These are phyloP conservation scores for Saccharomyces cerevisiae DNA, from an alignment of 805 yeast genomes.

Conservation along the genomic window DNA sequence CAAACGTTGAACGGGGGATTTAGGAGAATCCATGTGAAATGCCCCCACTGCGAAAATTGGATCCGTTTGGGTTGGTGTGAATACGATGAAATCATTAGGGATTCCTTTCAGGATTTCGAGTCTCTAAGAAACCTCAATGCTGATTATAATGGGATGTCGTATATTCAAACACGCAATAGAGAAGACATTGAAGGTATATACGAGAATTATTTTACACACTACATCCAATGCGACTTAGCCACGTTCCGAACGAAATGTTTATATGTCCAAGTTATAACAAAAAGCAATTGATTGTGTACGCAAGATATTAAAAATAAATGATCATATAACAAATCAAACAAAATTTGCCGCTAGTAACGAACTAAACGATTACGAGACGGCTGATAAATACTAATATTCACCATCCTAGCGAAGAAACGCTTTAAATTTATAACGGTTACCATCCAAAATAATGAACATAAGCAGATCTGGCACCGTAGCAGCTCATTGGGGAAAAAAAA, in stretches of 20 bases:
- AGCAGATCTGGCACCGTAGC: too few species aligned
- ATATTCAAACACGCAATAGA: constrained; percentile 9
- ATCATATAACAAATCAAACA: neutral
- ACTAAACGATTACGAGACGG: too few species aligned
- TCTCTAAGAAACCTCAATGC: constrained; percentile 9
- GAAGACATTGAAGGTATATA: constrained; percentile 13
- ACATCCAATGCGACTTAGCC: constrained; percentile 8
- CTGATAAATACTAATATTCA: too few species aligned
- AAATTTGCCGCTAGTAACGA: neutral
- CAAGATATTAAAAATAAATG: neutral
- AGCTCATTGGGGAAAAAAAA: neutral
- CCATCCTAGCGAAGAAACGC: too few species aligned
- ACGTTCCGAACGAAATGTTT: constrained; percentile 5
- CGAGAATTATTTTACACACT: constrained; percentile 17
- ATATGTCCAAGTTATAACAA: constrained; percentile 2
- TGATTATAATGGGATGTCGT: constrained; percentile 7
- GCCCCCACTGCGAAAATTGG: constrained; percentile 14
- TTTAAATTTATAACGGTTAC: too few species aligned
- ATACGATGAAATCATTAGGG: constrained; percentile 12
- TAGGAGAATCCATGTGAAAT: constrained; percentile 13
- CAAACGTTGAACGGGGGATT: constrained; percentile 9
- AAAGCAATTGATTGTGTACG: neutral
- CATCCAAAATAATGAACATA: too few species aligned
- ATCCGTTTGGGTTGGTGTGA: constrained; percentile 16
- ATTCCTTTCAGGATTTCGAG: constrained; percentile 8